Base-by-base conservation (phyloP, 108 stramenopile species). In the Cyclotella sp. region DNA sequence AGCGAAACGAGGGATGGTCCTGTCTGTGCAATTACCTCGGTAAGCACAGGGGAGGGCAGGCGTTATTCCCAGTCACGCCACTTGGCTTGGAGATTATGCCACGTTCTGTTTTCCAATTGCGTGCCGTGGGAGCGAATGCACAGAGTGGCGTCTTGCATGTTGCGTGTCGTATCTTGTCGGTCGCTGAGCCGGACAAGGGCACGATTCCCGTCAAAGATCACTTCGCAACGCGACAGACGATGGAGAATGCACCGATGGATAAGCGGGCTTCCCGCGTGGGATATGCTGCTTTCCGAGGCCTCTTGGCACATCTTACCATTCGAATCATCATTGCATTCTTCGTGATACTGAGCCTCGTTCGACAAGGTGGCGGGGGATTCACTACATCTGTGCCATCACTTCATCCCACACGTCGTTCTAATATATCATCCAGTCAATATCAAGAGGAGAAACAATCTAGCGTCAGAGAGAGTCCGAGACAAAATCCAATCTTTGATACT, bases 11-110 rank as follows among this genome's bases (percentile, higher is more conserved):
- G 24, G 55, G 55, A 26, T 57, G 55, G 55, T 57, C 55, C 21
- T 57, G 55, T 22, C 55, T 57, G 8, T 57, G 55, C 24, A 57
- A 57, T 24, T 57, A 57, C 24, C 22, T 57, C n/a, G 55, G 55
- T 3, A 2, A 26, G 12, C 21, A 57, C 12, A 57, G 55, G 24
- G 55, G 55, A 57, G 55, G 55, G 24, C 1, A 8, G 55, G 1
- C 55, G 12, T 24, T 57, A 24, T 24, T 21, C 3, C 24, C 55
- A 24, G 12, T 26, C 24, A 57, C 55, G 3, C 7, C 1, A 12
- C 24, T 57, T 5, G 55, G 55, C 22, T 22, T 57, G n/a, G 55
- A 57, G 24, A 8, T 57, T 12, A 57, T 24, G 24, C 12, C 12
- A 12, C 12, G 24, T 3, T 57, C 21, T 57, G 19, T 26, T 8